A percentile compares a stretch with the other conserved stretches of the same genome.
phyloP scores from a whole-genome alignment of 345 rosid species.

The Litchi chinensis region DNA sequence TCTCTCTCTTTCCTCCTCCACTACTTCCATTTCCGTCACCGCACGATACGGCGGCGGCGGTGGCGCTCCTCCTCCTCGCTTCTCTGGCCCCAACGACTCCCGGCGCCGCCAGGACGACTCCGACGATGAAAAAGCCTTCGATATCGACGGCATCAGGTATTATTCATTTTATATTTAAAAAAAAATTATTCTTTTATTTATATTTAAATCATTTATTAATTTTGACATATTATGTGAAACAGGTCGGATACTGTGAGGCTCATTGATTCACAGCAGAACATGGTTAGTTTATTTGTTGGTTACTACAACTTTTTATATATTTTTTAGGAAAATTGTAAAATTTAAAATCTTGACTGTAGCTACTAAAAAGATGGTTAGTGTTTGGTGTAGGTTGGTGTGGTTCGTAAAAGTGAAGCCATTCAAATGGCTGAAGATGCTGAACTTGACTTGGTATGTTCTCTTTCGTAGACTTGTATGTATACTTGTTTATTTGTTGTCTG shows the following conservation, averaged over 20 bases:
- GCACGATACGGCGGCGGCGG: constrained; percentile 69
- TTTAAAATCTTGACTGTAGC: background rate
- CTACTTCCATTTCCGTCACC: constrained; percentile 26
- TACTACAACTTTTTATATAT: background rate
- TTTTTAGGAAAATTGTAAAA: background rate
- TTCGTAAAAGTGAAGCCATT: constrained; percentile 71
- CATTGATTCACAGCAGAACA: constrained; percentile 70
- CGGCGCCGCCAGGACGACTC: constrained; percentile 45
- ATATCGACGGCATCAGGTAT: constrained; percentile 62
- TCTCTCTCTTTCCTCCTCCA: constrained; percentile 21
- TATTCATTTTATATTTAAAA: background rate
- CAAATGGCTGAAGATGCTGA: constrained; percentile 84
- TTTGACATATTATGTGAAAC: constrained; percentile 14
- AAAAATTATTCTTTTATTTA: background rate
- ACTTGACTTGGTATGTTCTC: constrained; percentile 73
- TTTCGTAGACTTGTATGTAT: background rate
- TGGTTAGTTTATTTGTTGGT: constrained; percentile 51
- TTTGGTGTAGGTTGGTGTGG: constrained; percentile 71
- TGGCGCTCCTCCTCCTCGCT: constrained; percentile 34
- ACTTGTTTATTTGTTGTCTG: background rate
- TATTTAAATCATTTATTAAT: background rate
- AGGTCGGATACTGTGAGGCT: constrained; percentile 86
- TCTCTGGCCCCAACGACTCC: constrained; percentile 31
- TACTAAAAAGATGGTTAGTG: background rate
- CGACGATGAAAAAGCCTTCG: constrained; percentile 67